A percentile compares a stretch with the other conserved stretches of the same genome.
phyloP scores from a whole-genome alignment of 805 yeast genomes.

The Ogataea populi-albae region DNA sequence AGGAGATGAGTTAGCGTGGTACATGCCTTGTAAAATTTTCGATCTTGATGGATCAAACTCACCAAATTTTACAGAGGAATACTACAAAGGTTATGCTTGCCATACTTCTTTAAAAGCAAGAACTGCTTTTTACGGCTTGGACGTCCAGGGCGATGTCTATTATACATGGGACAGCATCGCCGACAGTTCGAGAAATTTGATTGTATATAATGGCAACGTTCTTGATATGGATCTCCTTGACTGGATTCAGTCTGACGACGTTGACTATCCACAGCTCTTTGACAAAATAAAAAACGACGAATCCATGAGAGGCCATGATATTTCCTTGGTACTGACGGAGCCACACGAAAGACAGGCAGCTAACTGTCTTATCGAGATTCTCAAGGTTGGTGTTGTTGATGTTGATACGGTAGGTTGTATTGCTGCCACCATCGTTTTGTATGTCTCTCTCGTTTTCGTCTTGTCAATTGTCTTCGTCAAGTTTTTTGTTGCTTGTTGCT shows the following conservation, averaged over 20 bases:
- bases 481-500: constrained; percentile 84
- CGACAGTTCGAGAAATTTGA: constrained; percentile 67
- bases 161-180: constrained; percentile 87
- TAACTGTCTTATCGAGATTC: constrained; percentile 78
- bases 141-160: constrained; percentile 69
- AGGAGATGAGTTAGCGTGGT: constrained; percentile 77
- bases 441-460: constrained; percentile 79
- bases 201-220: constrained; percentile 87
- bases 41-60: constrained; percentile 67
- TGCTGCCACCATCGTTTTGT: constrained; percentile 81
- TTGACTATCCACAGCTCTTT: constrained; percentile 71
- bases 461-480: constrained; percentile 74
- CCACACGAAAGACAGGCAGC: constrained; percentile 69
- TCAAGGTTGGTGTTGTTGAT: constrained; percentile 87
- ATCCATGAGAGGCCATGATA: constrained; percentile 70
- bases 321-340: constrained; percentile 67
- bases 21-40: constrained; percentile 84
- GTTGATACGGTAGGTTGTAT: constrained; percentile 91
- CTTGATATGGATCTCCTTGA: constrained; percentile 73
- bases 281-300: constrained; percentile 56
- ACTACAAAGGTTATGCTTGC: constrained; percentile 87
- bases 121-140: constrained; percentile 56
- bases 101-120: constrained; percentile 77
- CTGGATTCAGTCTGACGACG: constrained; percentile 70
- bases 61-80: constrained; percentile 60